These are phyloP conservation scores for Circinella umbellata DNA, from an alignment of 371 early-diverging fungal genomes.

Conservation along the genomic window DNA sequence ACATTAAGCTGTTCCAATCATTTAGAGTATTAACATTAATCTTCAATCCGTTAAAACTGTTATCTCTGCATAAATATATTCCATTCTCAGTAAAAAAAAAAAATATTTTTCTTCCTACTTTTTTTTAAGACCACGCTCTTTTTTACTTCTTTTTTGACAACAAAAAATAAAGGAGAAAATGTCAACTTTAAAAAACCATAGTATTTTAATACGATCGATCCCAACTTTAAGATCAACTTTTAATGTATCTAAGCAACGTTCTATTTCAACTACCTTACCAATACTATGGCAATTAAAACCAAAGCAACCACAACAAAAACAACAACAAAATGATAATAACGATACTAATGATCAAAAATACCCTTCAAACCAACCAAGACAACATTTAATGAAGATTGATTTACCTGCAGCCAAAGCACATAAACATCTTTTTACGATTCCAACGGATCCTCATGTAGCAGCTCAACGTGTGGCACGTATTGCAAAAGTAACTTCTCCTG, in stretches of 20 bases:
- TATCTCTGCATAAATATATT: too few relatives aligned
- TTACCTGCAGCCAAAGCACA: neutral
- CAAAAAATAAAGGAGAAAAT: neutral
- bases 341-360: neutral
- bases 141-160: too few relatives aligned
- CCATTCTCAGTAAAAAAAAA: too few relatives aligned
- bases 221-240: too few relatives aligned
- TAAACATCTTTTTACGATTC: conserved; percentile 14
- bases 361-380: neutral
- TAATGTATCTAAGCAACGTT: neutral
- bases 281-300: too few relatives aligned
- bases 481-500: conserved; percentile 8
- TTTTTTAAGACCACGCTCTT: too few relatives aligned
- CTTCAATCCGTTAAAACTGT: too few relatives aligned
- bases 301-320: neutral
- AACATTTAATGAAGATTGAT: conserved; percentile 7
- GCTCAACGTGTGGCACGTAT: conserved; percentile 14
- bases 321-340: neutral
- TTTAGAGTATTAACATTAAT: too few relatives aligned
- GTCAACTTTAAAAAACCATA: neutral
- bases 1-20: too few relatives aligned
- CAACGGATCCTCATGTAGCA: conserved; percentile 18
- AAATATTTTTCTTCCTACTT: too few relatives aligned
- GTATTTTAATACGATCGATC: too few relatives aligned
- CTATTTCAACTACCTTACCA: neutral